These are phyloP conservation scores for Eremothecium cymbalariae DNA, from an alignment of 1,139 yeast genomes.

Conservation along the genomic window DNA sequence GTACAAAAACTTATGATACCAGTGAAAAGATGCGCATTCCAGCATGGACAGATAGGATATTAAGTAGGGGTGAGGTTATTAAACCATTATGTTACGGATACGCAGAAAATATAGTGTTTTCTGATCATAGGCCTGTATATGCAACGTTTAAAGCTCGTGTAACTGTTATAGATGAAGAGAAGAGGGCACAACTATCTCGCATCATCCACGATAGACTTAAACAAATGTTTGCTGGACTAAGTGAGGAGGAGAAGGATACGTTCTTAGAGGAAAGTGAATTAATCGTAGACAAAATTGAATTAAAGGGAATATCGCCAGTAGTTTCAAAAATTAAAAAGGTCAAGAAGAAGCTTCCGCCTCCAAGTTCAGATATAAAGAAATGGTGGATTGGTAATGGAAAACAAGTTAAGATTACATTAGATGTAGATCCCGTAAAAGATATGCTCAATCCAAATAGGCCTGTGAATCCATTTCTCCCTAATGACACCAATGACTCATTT, in stretches of 20 bases:
- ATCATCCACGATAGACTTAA: constrained; percentile 44
- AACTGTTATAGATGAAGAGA: constrained; percentile 57
- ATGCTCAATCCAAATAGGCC: constrained; percentile 61
- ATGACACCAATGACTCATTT: constrained; percentile 17
- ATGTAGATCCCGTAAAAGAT: constrained; percentile 32
- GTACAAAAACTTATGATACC: constrained; percentile 74
- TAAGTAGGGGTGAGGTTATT: constrained; percentile 49
- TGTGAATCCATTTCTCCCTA: constrained; percentile 57
- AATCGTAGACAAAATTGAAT: constrained; percentile 13
- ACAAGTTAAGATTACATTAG: constrained; percentile 52
- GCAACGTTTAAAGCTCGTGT: constrained; percentile 66
- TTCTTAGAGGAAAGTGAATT: constrained; percentile 25
- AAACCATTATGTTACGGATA: constrained; percentile 60
- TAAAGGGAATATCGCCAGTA: constrained; percentile 7
- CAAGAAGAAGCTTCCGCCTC: constrained; percentile 58
- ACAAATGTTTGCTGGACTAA: constrained; percentile 17
- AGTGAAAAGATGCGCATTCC: constrained; percentile 91
- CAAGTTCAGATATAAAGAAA: constrained; percentile 69
- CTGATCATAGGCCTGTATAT: constrained; percentile 92
- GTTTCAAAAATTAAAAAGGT: constrained; percentile 9
- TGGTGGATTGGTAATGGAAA: constrained; percentile 91
- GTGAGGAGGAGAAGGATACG: constrained; percentile 35
- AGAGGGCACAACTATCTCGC: constrained; percentile 49
- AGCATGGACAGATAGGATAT: constrained; percentile 90
- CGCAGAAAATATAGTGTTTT: constrained; percentile 54